Percentiles rank a stretch among this genome's conserved stretches.
phyloP scores from a whole-genome alignment of 768 basidiomycete species.

The Coprinopsis marcescibilis region DNA sequence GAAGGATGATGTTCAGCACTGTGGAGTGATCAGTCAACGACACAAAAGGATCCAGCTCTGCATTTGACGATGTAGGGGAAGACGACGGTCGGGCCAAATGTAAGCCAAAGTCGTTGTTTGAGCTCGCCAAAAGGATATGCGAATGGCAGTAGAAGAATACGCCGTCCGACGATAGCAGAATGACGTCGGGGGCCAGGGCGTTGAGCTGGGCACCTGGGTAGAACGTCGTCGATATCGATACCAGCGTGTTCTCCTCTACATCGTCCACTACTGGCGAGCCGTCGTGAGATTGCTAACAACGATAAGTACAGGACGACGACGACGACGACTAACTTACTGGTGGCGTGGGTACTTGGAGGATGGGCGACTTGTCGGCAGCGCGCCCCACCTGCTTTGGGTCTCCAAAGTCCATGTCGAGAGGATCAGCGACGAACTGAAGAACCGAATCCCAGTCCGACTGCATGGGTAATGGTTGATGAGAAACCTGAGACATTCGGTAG shows the following conservation, averaged over 20 bases:
- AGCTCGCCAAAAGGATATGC: slow-evolving; percentile 49
- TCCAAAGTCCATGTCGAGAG: slow-evolving; percentile 34
- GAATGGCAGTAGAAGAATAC: slow-evolving; percentile 84
- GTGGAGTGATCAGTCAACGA: slow-evolving; percentile 53
- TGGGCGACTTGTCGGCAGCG: slow-evolving; percentile 13
- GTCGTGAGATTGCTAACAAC: slow-evolving; percentile 38
- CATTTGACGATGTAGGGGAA: slow-evolving; percentile 27
- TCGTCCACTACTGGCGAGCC: slow-evolving; percentile 38
- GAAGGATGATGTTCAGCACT: slow-evolving; percentile 67
- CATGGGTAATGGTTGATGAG: not conserved
- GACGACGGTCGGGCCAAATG: slow-evolving; percentile 37
- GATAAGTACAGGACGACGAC: not conserved
- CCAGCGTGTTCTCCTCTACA: slow-evolving; percentile 34
- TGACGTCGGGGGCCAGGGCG: slow-evolving; percentile 51
- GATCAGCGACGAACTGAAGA: slow-evolving; percentile 51
- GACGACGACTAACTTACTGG: slow-evolving; percentile 38
- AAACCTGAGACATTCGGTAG: slow-evolving; percentile 1
- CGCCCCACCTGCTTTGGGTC: slow-evolving; percentile 29
- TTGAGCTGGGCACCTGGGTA: slow-evolving; percentile 62
- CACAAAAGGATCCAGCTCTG: slow-evolving; percentile 50
- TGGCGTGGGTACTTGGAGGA: slow-evolving; percentile 54
- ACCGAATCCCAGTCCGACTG: slow-evolving; percentile 54
- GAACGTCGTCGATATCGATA: slow-evolving; percentile 82
- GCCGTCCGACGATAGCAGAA: slow-evolving; percentile 65
- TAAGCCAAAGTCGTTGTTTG: slow-evolving; percentile 58